Evolutionary conservation across 2,329 filamentous ascomycete genomes (phyloP).

Genomic region (Monosporascus sp.): DNA sequence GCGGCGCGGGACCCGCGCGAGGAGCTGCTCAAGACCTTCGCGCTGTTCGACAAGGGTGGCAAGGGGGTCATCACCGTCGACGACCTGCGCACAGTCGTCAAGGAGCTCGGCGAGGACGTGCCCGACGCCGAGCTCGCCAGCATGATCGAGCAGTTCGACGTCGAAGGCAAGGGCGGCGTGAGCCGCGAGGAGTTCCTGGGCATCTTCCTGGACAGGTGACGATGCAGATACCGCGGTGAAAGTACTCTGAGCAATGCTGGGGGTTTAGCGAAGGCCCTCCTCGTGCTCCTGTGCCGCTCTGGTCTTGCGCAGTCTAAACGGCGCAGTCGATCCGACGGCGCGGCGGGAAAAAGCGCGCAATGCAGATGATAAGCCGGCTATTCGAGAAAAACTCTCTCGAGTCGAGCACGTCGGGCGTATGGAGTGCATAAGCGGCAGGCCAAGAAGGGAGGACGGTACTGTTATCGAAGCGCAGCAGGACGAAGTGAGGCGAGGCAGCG

Average conservation of each 20-base stretch:
- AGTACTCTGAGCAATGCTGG: background rate
- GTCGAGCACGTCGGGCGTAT: background rate
- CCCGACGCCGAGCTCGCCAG: slow-evolving; percentile 88
- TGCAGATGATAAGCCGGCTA: background rate
- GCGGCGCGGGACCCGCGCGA: slow-evolving; percentile 79
- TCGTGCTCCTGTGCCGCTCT: too few relatives aligned
- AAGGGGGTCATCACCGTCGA: slow-evolving; percentile 88
- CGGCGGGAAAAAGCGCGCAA: background rate
- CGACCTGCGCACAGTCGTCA: slow-evolving; percentile 79
- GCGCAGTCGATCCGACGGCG: too few relatives aligned
- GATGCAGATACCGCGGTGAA: background rate
- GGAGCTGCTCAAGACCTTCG: slow-evolving; percentile 86
- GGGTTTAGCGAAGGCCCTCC: background rate
- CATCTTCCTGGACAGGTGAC: slow-evolving; percentile 37
- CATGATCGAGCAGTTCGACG: slow-evolving; percentile 98
- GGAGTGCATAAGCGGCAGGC: slow-evolving; percentile 12
- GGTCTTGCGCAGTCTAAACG: too few relatives aligned
- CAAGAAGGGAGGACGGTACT: slow-evolving; percentile 7
- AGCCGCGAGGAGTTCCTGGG: slow-evolving; percentile 65
- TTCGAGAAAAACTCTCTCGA: background rate
- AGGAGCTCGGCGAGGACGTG: slow-evolving; percentile 86
- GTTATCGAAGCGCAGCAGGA: background rate
- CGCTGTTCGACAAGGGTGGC: slow-evolving; percentile 86
- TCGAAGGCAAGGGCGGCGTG: slow-evolving; percentile 82
- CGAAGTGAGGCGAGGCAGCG: slow-evolving; percentile 14